These are phyloP conservation scores for Inonotus obliquus DNA, from an alignment of 1,284 basidiomycete genomes.

Conservation along the genomic window DNA sequence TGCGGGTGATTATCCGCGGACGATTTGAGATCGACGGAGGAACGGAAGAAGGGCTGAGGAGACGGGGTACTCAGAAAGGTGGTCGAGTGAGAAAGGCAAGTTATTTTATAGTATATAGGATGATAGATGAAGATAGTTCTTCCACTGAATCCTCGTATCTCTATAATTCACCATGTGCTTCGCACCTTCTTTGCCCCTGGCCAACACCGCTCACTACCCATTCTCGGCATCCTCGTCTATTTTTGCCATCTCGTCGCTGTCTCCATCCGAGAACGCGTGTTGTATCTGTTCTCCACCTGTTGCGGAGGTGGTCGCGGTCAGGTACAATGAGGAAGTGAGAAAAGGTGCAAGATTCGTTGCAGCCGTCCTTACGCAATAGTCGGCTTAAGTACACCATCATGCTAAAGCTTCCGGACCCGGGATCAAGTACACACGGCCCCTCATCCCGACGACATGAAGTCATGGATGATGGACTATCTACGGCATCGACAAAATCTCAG, in stretches of 20 bases:
- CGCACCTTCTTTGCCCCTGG: neutral
- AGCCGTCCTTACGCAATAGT: neutral
- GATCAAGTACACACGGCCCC: neutral
- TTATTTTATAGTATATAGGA: neutral
- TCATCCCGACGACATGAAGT: neutral
- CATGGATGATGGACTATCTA: neutral
- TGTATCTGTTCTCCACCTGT: neutral
- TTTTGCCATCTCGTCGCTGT: neutral
- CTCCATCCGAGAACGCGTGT: neutral
- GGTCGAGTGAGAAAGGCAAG: neutral
- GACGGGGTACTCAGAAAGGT: neutral
- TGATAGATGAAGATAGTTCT: neutral
- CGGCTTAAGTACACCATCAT: neutral
- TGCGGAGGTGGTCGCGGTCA: too few relatives aligned
- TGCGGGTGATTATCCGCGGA: neutral
- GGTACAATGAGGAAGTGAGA: too few relatives aligned
- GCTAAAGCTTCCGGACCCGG: too few relatives aligned
- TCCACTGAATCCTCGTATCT: neutral
- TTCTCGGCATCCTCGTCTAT: neutral
- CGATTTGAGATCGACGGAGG: constrained; percentile 22
- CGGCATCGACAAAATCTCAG: too few relatives aligned
- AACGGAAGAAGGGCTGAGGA: constrained; percentile 28
- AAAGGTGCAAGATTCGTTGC: neutral
- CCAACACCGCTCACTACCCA: neutral
- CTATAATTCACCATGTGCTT: constrained; percentile 1